A percentile compares a stretch with the other conserved stretches of the same genome.
phyloP scores from a whole-genome alignment of 2,329 filamentous ascomycete species.

The Penicillium olsonii region DNA sequence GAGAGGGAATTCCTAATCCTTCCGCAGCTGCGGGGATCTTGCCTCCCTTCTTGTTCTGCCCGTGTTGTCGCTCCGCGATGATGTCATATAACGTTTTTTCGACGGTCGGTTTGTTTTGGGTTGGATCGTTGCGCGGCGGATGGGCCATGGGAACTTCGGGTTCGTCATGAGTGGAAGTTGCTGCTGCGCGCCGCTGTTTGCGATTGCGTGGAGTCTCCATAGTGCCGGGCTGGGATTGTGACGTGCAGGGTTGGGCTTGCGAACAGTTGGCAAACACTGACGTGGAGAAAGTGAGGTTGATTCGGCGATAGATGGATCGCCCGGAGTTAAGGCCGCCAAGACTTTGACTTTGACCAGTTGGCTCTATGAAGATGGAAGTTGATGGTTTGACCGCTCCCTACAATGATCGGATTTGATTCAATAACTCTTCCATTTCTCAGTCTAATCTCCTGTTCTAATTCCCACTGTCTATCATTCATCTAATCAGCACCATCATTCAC shows the following conservation, averaged over 20 bases:
- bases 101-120: constrained; percentile 24
- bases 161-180: constrained; percentile 20
- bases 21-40: not conserved
- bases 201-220: constrained; percentile 40
- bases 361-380: not conserved
- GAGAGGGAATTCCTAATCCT: constrained; percentile 6
- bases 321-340: constrained; percentile 5
- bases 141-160: constrained; percentile 20
- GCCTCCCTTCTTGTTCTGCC: constrained; percentile 22
- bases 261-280: constrained; percentile 9
- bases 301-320: constrained; percentile 10
- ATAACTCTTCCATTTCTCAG: not conserved
- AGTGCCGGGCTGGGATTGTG: not conserved
- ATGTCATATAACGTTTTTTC: constrained; percentile 47
- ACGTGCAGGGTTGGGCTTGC: not conserved
- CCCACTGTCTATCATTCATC: no score
- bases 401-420: not conserved
- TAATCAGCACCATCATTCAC: constrained; percentile 43
- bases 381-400: no score
- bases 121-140: constrained; percentile 29
- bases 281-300: constrained; percentile 10
- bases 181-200: constrained; percentile 43
- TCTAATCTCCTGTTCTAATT: not conserved
- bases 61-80: constrained; percentile 45
- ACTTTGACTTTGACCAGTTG: not conserved